phyloP scores from a whole-genome alignment of 2,329 filamentous ascomycete species.

The Lasiodiplodia hormozganensis region DNA sequence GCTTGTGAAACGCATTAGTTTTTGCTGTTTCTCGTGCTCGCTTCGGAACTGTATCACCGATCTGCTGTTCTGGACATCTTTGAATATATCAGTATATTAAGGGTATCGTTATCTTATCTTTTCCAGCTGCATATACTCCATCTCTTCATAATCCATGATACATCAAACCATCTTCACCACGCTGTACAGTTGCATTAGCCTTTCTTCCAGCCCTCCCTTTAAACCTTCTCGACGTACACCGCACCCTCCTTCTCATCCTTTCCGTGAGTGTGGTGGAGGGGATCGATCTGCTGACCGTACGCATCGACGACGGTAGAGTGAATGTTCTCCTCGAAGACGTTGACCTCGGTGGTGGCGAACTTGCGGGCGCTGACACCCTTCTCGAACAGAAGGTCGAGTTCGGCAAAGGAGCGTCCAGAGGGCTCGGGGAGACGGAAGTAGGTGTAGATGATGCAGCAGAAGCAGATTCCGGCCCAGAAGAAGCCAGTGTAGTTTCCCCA shows the following conservation, averaged over 20 bases:
- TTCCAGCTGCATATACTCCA: neutral
- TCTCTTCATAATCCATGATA: conserved; percentile 5
- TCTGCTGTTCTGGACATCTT: neutral
- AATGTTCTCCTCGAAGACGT: conserved; percentile 57
- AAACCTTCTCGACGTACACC: conserved; percentile 12
- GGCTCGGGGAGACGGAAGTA: conserved; percentile 85
- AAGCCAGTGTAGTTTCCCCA: conserved; percentile 89
- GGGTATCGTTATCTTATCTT: conserved; percentile 3
- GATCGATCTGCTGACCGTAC: conserved; percentile 36
- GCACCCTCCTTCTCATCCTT: conserved; percentile 1
- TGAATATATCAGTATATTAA: conserved; percentile 4
- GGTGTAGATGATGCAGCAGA: conserved; percentile 80
- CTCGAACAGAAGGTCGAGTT: conserved; percentile 86
- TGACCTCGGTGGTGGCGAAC: conserved; percentile 66
- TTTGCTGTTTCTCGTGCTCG: neutral
- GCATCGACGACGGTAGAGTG: conserved; percentile 39
- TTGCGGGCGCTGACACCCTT: conserved; percentile 72
- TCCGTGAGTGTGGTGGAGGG: conserved; percentile 3
- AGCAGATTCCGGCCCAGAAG: conserved; percentile 85
- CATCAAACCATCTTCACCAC: neutral
- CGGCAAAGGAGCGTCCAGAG: conserved; percentile 79
- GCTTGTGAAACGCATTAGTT: too few species aligned
- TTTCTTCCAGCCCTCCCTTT: neutral
- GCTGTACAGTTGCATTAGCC: neutral
- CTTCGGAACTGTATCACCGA: neutral